Evolutionary conservation across 345 rosid genomes (phyloP).

Genomic region (Punica granatum): DNA sequence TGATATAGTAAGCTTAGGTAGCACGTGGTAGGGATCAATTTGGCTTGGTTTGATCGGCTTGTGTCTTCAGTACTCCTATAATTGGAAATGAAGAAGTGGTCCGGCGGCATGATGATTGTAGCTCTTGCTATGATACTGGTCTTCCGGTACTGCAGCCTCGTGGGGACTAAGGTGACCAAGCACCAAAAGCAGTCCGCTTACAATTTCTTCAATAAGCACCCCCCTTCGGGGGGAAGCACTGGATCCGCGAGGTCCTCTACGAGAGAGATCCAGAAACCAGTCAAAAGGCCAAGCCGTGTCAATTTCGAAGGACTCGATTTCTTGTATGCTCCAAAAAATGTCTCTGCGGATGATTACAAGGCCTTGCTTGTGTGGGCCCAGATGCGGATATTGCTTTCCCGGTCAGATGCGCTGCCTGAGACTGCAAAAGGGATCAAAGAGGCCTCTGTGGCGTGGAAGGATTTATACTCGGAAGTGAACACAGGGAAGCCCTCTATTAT

Average conservation of each 20-base stretch:
- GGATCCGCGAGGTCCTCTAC: no score
- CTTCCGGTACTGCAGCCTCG: conserved; percentile 42
- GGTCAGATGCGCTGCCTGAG: conserved; percentile 72
- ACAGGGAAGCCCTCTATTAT: conserved; percentile 23
- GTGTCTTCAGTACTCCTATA: background rate
- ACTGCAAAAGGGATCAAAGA: conserved; percentile 72
- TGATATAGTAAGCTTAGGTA: background rate
- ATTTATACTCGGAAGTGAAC: conserved; percentile 27
- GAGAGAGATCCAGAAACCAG: conserved; percentile 12
- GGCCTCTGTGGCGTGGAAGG: conserved; percentile 61
- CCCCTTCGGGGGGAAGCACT: conserved; percentile 24
- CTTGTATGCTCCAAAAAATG: conserved; percentile 40
- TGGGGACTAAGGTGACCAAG: conserved; percentile 25
- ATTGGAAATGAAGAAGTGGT: conserved; percentile 57
- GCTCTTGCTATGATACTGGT: conserved; percentile 50
- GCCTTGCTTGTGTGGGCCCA: conserved; percentile 58
- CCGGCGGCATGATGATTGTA: conserved; percentile 53
- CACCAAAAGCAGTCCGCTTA: conserved; percentile 34
- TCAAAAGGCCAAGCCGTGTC: conserved; percentile 33
- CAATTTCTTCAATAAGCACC: conserved; percentile 35
- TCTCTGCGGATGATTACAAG: conserved; percentile 35
- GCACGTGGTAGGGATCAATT: background rate
- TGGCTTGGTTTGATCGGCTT: no score
- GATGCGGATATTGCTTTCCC: conserved; percentile 51
- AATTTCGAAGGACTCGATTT: conserved; percentile 44